phyloP scores from a whole-genome alignment of 768 basidiomycete genomes.

The Boletus sensibilis region DNA sequence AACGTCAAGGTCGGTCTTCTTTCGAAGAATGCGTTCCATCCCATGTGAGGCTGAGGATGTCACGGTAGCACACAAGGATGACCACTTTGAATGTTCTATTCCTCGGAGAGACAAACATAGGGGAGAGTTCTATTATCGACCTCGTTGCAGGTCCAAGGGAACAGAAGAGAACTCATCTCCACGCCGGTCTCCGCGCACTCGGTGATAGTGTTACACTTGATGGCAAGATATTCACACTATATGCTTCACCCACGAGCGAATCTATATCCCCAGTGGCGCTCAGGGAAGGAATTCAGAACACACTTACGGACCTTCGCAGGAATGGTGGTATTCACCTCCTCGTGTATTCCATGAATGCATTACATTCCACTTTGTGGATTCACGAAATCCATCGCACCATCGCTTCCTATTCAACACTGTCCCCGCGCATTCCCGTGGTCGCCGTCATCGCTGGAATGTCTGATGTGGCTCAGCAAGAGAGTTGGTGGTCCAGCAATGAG shows the following conservation, averaged over 20 bases:
- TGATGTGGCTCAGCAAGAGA: slow-evolving; percentile 6
- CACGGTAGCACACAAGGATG: slow-evolving; percentile 6
- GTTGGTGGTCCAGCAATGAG: slow-evolving; percentile 21
- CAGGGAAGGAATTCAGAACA: slow-evolving; percentile 4
- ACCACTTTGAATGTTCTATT: slow-evolving; percentile 18
- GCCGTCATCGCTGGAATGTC: slow-evolving; percentile 19
- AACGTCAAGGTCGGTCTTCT: slow-evolving; percentile 13
- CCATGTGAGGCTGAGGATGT: slow-evolving; percentile 3
- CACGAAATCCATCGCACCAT: slow-evolving; percentile 12
- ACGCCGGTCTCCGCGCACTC: neutral
- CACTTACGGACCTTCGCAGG: slow-evolving; percentile 11
- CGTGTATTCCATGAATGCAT: slow-evolving; percentile 22
- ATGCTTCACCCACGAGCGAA: slow-evolving; percentile 4
- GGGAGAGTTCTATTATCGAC: slow-evolving; percentile 20
- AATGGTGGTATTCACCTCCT: slow-evolving; percentile 19
- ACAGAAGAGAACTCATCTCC: neutral
- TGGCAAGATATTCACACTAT: slow-evolving; percentile 16
- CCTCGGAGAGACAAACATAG: slow-evolving; percentile 22
- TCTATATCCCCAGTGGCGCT: neutral
- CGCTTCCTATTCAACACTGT: neutral
- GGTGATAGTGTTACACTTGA: slow-evolving; percentile 11
- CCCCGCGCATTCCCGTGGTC: slow-evolving; percentile 10
- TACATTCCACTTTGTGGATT: slow-evolving; percentile 11
- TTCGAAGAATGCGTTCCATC: neutral
- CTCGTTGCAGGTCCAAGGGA: slow-evolving; percentile 12